phyloP scores from a whole-genome alignment of 2,329 filamentous ascomycete species.

The Emericellopsis atlantica region DNA sequence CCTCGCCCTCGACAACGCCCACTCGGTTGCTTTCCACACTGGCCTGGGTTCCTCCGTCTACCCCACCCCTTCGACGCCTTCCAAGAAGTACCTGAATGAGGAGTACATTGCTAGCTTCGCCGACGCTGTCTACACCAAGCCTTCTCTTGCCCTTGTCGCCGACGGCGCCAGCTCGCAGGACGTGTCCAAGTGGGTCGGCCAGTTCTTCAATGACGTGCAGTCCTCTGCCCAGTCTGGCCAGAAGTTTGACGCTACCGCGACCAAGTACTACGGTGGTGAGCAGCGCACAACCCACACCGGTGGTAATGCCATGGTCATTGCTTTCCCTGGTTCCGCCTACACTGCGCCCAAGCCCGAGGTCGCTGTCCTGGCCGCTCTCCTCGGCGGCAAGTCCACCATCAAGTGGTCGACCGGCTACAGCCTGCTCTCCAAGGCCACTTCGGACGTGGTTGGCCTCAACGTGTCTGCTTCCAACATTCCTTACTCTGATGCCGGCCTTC shows the following conservation, averaged over 20 bases:
- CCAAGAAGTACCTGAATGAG: slow-evolving; percentile 70
- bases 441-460: slow-evolving; percentile 50
- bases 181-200: slow-evolving; percentile 77
- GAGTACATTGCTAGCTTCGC: slow-evolving; percentile 65
- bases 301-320: slow-evolving; percentile 78
- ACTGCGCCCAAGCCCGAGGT: slow-evolving; percentile 80
- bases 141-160: slow-evolving; percentile 83
- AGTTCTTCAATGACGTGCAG: slow-evolving; percentile 75
- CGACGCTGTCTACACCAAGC: slow-evolving; percentile 69
- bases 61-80: slow-evolving; percentile 57
- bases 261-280: slow-evolving; percentile 92
- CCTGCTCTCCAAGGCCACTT: slow-evolving; percentile 68
- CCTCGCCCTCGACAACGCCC: slow-evolving; percentile 75
- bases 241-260: slow-evolving; percentile 44
- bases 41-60: slow-evolving; percentile 74
- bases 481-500: slow-evolving; percentile 90
- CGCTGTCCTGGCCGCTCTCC: slow-evolving; percentile 73
- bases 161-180: slow-evolving; percentile 70
- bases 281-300: slow-evolving; percentile 68
- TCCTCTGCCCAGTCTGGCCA: slow-evolving; percentile 37
- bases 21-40: slow-evolving; percentile 81
- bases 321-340: slow-evolving; percentile 81
- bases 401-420: slow-evolving; percentile 96
- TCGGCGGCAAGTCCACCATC: slow-evolving; percentile 82
- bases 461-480: slow-evolving; percentile 65